Evolutionary conservation across 78 protist species (phyloP).

Genomic region (Protostelium mycophagum): DNA sequence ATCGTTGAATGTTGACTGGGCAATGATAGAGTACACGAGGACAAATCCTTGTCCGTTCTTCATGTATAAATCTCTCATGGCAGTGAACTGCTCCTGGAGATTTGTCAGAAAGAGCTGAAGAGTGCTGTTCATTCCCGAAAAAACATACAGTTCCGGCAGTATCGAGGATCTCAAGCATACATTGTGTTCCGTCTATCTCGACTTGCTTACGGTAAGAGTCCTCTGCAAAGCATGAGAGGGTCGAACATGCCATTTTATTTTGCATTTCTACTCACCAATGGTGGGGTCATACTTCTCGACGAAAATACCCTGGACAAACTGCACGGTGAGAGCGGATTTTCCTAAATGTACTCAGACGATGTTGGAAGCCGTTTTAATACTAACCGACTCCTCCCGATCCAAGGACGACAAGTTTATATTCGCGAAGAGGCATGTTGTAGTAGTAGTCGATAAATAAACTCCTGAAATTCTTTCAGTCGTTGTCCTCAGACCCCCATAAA

Average conservation of each 20-base stretch:
- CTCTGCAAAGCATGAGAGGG: slow-evolving; percentile 38
- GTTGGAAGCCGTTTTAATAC: slow-evolving; percentile 4
- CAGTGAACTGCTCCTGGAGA: slow-evolving; percentile 75
- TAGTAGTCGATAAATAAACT: not conserved
- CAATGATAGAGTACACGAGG: slow-evolving; percentile 79
- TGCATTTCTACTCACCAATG: slow-evolving; percentile 17
- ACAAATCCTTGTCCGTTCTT: slow-evolving; percentile 88
- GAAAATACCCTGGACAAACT: slow-evolving; percentile 72
- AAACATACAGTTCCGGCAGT: slow-evolving; percentile 85
- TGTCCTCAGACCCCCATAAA: not conserved
- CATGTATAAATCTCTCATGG: slow-evolving; percentile 81
- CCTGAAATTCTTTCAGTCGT: not conserved
- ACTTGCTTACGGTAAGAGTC: slow-evolving; percentile 90
- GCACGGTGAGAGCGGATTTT: slow-evolving; percentile 64
- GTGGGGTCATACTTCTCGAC: slow-evolving; percentile 76
- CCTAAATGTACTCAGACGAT: slow-evolving; percentile 20
- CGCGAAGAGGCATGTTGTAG: slow-evolving; percentile 47
- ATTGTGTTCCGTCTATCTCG: slow-evolving; percentile 78
- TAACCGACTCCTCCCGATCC: slow-evolving; percentile 70
- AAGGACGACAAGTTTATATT: slow-evolving; percentile 64
- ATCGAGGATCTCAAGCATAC: slow-evolving; percentile 91
- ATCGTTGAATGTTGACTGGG: slow-evolving; percentile 67
- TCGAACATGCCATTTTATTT: not conserved
- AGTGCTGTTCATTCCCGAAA: not conserved
- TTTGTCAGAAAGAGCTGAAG: slow-evolving; percentile 34